Conservation (phyloP, 345 rosid genomes). For the Gossypioides kirkii region DNA sequence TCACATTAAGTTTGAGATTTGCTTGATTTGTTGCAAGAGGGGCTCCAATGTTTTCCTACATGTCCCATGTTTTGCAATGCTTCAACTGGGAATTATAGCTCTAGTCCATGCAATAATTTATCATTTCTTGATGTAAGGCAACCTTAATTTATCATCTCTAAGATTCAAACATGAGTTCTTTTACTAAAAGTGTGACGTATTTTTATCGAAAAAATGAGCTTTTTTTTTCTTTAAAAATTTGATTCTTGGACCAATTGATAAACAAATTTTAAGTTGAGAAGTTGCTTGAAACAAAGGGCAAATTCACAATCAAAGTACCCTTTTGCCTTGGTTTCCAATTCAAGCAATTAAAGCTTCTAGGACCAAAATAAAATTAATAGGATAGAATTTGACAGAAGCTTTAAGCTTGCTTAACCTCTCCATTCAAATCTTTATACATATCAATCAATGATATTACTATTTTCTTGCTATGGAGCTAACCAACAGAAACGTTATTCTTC, state of each 20-base stretch:
- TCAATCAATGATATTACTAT: slow-evolving; percentile 31
- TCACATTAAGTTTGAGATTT: slow-evolving; percentile 14
- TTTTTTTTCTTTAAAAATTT: neutral
- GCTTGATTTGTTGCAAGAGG: slow-evolving; percentile 14
- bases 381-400: slow-evolving; percentile 18
- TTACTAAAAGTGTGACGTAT: too few species aligned
- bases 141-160: neutral
- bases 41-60: neutral
- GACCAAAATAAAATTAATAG: neutral
- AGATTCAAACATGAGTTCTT: too few species aligned
- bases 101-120: neutral
- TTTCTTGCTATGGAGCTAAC: neutral
- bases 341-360: slow-evolving; percentile 35
- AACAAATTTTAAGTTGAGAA: slow-evolving; percentile 11
- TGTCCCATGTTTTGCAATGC: neutral
- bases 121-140: neutral
- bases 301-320: slow-evolving; percentile 1
- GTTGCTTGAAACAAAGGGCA: slow-evolving; percentile 24
- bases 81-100: neutral
- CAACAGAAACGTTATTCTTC: neutral
- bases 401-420: slow-evolving; percentile 20
- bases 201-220: neutral
- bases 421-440: neutral
- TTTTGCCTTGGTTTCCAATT: slow-evolving; percentile 44
- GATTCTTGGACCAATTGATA: slow-evolving; percentile 11